phyloP scores from a whole-genome alignment of 768 basidiomycete genomes.

The Jaapia argillacea region DNA sequence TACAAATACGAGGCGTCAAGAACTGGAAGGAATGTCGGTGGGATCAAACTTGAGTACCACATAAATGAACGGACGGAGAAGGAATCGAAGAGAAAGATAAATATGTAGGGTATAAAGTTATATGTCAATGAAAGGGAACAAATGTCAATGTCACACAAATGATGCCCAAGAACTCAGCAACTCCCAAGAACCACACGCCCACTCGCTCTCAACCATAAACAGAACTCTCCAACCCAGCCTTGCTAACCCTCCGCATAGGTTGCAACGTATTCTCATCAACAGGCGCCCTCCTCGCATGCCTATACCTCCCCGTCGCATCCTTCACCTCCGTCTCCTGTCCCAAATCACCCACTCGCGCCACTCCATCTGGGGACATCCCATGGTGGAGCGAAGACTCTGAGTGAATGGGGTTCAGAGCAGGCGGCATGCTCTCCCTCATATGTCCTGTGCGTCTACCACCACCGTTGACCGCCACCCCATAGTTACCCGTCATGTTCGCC shows the following conservation, averaged over 20 bases:
- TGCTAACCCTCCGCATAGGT: conserved; percentile 83
- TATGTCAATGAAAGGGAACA: no score
- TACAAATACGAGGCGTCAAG: no score
- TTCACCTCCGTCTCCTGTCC: conserved; percentile 86
- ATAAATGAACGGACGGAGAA: no score
- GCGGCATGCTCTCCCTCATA: conserved; percentile 68
- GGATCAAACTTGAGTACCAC: no score
- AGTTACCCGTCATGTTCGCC: conserved; percentile 19
- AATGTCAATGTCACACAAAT: no score
- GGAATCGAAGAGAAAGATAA: no score
- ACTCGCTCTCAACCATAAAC: no score
- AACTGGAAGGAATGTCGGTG: no score
- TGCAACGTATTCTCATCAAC: conserved; percentile 85
- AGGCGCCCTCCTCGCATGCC: conserved; percentile 80
- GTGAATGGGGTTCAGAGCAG: conserved; percentile 29
- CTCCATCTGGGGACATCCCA: conserved; percentile 17
- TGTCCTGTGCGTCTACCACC: conserved; percentile 50
- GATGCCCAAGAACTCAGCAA: no score
- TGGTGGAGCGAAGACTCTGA: conserved; percentile 11
- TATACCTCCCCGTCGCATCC: conserved; percentile 75
- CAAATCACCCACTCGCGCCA: conserved; percentile 45
- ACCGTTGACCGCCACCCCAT: conserved; percentile 32
- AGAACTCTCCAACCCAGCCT: conserved; percentile 83
- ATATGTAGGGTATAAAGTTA: no score
- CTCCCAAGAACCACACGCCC: no score